Conservation (phyloP, 129 eudicot species). For the Artemisia annua region DNA sequence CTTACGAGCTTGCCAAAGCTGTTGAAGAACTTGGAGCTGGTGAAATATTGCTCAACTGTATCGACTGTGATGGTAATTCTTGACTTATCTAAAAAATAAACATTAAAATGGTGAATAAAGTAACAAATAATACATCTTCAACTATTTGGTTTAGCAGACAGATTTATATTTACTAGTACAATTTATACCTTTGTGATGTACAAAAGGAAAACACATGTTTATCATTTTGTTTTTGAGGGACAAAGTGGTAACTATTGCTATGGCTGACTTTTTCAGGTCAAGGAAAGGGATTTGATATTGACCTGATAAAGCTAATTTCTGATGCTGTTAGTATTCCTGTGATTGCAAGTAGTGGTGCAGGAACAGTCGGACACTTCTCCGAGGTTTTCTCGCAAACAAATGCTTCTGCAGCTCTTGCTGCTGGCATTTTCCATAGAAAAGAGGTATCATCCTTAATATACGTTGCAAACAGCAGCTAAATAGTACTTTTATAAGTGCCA, state of each 20-base stretch:
- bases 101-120: too few species aligned
- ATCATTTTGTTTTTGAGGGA: not conserved
- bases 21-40: conserved; percentile 98
- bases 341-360: conserved; percentile 99
- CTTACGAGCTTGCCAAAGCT: conserved; percentile 99
- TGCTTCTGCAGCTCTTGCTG: conserved; percentile 99
- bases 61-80: conserved; percentile 89
- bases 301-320: conserved; percentile 67
- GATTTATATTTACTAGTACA: not conserved
- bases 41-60: conserved; percentile 93
- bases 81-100: not conserved
- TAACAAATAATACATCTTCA: too few species aligned
- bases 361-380: conserved; percentile 71
- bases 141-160: too few species aligned
- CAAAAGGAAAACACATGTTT: not conserved
- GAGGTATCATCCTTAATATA: conserved; percentile 49
- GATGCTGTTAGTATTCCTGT: conserved; percentile 98
- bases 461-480: too few species aligned
- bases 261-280: conserved; percentile 58
- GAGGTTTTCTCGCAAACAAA: conserved; percentile 82
- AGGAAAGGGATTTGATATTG: conserved; percentile 93
- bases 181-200: too few species aligned
- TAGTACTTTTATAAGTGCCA: too few species aligned
- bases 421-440: conserved; percentile 93
- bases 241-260: not conserved